Percentiles rank a stretch among this genome's conserved stretches.
Evolutionary conservation across 257 asterid genomes (phyloP).

Genomic region (Ajuga chamaepitys): DNA sequence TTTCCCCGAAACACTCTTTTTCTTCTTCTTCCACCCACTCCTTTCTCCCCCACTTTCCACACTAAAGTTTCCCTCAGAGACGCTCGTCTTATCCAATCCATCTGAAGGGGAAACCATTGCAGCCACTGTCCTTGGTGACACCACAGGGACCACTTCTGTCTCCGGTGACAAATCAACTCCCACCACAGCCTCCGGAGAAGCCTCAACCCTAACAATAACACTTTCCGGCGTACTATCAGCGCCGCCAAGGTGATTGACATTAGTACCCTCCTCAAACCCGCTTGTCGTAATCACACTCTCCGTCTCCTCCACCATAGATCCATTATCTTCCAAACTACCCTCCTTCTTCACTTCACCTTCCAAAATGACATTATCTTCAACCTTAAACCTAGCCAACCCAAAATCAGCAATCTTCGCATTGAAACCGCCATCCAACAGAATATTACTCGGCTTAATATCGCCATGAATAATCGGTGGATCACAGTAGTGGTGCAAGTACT

Average conservation of each 20-base stretch:
- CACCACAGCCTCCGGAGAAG: conserved; percentile 48
- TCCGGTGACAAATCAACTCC: conserved; percentile 59
- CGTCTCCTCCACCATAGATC: conserved; percentile 66
- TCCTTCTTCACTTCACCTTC: conserved; percentile 63
- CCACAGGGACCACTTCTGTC: conserved; percentile 32
- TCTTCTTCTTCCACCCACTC: conserved; percentile 54
- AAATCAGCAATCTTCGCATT: conserved; percentile 88
- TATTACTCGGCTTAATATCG: conserved; percentile 89
- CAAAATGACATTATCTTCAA: conserved; percentile 41
- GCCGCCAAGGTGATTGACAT: conserved; percentile 23
- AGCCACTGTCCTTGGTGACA: conserved; percentile 71
- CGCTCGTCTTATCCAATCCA: conserved; percentile 53
- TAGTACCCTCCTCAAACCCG: conserved; percentile 50
- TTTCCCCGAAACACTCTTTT: conserved; percentile 63
- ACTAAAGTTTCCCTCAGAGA: conserved; percentile 63
- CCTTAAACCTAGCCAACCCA: conserved; percentile 80
- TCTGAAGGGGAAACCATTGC: conserved; percentile 69
- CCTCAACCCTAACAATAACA: conserved; percentile 46
- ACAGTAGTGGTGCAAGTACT: conserved; percentile 78
- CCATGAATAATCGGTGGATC: conserved; percentile 92
- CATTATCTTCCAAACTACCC: conserved; percentile 51
- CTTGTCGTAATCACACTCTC: conserved; percentile 75
- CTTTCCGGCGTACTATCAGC: conserved; percentile 76
- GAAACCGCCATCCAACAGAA: conserved; percentile 54
- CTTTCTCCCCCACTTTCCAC: conserved; percentile 53